Percentiles rank a stretch among this genome's conserved stretches.
Conservation (phyloP, 192 early-diverging fungal species). For the Entomortierella chlamydospora region DNA sequence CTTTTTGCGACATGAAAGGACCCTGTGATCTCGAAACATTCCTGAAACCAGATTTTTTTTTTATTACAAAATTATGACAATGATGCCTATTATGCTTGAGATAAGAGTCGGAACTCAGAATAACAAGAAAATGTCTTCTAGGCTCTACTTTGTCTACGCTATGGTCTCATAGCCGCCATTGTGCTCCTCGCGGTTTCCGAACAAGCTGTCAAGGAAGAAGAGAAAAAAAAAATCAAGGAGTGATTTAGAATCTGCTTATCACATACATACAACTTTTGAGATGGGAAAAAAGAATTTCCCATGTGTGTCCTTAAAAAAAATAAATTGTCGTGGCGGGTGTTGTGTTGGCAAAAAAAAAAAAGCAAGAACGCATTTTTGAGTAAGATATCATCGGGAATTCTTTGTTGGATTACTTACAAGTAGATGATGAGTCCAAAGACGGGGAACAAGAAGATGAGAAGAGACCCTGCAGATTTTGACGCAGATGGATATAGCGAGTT, state of each 20-base stretch:
- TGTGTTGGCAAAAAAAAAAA: too few species aligned
- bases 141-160: not conserved
- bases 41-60: not conserved
- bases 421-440: conserved; percentile 66
- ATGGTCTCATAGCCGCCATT: conserved; percentile 31
- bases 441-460: conserved; percentile 72
- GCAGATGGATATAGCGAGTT: not conserved
- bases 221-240: too few species aligned
- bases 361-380: too few species aligned
- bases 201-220: conserved; percentile 27
- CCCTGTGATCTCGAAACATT: too few species aligned
- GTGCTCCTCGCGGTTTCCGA: conserved; percentile 26
- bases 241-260: too few species aligned
- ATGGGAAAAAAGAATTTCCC: not conserved
- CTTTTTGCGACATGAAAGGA: too few species aligned
- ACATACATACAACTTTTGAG: not conserved
- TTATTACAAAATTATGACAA: not conserved
- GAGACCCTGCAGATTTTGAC: conserved; percentile 46
- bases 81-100: not conserved
- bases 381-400: too few species aligned
- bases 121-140: not conserved
- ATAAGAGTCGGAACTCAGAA: too few species aligned
- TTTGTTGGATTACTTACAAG: conserved; percentile 60
- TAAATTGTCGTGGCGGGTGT: too few species aligned
- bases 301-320: too few species aligned